These are phyloP conservation scores for Ceratocystis cacaofunesta DNA, from an alignment of 2,329 filamentous ascomycete species.

Conservation along the genomic window DNA sequence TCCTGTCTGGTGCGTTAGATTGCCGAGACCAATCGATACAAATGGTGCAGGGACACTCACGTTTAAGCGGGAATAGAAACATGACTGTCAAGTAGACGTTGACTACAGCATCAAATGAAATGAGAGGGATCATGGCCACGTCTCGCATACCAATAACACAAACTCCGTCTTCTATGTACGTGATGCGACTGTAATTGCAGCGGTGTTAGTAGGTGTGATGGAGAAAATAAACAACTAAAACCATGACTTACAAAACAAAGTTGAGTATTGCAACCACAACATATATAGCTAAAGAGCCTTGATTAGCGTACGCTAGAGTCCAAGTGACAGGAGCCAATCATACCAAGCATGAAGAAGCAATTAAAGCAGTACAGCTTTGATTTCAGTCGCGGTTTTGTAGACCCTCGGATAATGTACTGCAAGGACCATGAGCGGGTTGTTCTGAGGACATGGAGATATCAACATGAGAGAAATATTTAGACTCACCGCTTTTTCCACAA, in stretches of 20 bases:
- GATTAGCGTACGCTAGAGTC: neutral
- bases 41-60: slow-evolving; percentile 25
- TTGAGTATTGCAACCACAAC: slow-evolving; percentile 38
- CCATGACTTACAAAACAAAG: slow-evolving; percentile 39
- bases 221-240: neutral
- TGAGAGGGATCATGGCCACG: slow-evolving; percentile 44
- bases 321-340: neutral
- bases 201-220: neutral
- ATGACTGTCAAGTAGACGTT: slow-evolving; percentile 49
- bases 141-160: slow-evolving; percentile 49
- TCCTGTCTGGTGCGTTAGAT: slow-evolving; percentile 24
- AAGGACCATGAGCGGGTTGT: neutral
- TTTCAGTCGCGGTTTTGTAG: slow-evolving; percentile 34
- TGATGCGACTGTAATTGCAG: slow-evolving; percentile 34
- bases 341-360: slow-evolving; percentile 36
- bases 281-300: slow-evolving; percentile 26
- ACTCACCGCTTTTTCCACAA: slow-evolving; percentile 47
- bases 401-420: slow-evolving; percentile 43
- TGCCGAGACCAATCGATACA: neutral
- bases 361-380: slow-evolving; percentile 48
- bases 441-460: neutral
- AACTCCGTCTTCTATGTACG: slow-evolving; percentile 36
- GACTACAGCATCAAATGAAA: slow-evolving; percentile 44
- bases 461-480: too few relatives aligned
- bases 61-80: slow-evolving; percentile 45